A percentile compares a stretch with the other conserved stretches of the same genome.
phyloP scores from a whole-genome alignment of 75 land plant genomes.

The Pseudotsuga menziesii region DNA sequence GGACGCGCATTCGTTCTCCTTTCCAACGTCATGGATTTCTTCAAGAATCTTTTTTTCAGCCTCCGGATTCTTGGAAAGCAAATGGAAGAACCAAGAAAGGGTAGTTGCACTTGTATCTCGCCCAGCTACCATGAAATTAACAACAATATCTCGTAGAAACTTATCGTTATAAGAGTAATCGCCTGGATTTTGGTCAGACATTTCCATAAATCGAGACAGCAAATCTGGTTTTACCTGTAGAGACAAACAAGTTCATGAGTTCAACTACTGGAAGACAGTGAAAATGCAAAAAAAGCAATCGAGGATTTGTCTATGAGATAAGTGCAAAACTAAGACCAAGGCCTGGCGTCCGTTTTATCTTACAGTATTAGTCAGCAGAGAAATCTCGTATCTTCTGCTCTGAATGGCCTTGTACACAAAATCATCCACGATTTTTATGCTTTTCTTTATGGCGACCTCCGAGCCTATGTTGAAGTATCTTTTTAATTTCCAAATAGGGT shows the following conservation, averaged over 20 bases:
- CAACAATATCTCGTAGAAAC: conserved; percentile 24
- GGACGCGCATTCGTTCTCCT: not conserved
- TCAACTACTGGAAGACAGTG: not conserved
- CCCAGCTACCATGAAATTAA: conserved; percentile 38
- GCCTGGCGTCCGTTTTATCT: too few species aligned
- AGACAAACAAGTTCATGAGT: not conserved
- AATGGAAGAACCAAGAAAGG: conserved; percentile 29
- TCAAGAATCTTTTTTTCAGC: conserved; percentile 17
- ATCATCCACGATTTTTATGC: too few species aligned
- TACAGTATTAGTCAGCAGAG: too few species aligned
- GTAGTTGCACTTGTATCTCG: conserved; percentile 34
- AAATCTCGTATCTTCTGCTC: too few species aligned
- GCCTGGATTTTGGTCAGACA: conserved; percentile 15
- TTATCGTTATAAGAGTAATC: conserved; percentile 12
- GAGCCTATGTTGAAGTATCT: too few species aligned
- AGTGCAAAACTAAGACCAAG: too few species aligned
- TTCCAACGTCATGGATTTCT: conserved; percentile 1
- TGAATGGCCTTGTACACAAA: too few species aligned
- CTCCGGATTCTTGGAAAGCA: conserved; percentile 24
- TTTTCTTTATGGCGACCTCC: too few species aligned
- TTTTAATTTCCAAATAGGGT: too few species aligned
- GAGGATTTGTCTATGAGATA: too few species aligned
- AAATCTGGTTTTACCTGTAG: conserved; percentile 28
- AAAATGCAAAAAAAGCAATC: too few species aligned
- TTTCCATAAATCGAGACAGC: conserved; percentile 31